Conservation (phyloP, 805 yeast genomes). For the Ogataea chonburiensis region DNA sequence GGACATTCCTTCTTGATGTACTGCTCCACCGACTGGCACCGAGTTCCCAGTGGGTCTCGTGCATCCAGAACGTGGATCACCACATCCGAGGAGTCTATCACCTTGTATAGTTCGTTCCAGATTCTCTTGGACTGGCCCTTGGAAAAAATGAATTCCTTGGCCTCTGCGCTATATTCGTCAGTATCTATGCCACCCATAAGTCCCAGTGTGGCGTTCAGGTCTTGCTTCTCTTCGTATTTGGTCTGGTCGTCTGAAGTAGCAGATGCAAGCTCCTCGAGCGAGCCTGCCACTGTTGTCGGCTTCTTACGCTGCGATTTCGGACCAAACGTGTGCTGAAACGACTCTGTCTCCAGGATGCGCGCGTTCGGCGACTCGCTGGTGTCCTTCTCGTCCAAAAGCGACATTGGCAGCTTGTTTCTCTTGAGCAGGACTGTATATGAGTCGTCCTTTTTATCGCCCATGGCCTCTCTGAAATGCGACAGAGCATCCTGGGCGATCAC, state of each 20-base stretch:
- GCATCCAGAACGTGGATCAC: slow-evolving; percentile 96
- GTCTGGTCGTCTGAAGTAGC: slow-evolving; percentile 55
- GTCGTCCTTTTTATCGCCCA: slow-evolving; percentile 81
- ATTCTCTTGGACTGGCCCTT: slow-evolving; percentile 98
- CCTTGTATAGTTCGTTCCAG: slow-evolving; percentile 97
- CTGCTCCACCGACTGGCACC: slow-evolving; percentile 91
- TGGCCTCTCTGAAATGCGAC: slow-evolving; percentile 89
- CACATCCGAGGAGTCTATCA: slow-evolving; percentile 95
- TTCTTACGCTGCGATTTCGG: slow-evolving; percentile 93
- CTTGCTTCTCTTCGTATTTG: slow-evolving; percentile 70
- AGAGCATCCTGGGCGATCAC: slow-evolving; percentile 97
- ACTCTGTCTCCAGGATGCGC: slow-evolving; percentile 84
- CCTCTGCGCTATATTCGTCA: slow-evolving; percentile 85
- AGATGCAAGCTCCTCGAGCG: slow-evolving; percentile 76
- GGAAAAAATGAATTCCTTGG: slow-evolving; percentile 92
- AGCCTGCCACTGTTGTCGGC: slow-evolving; percentile 72
- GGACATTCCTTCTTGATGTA: slow-evolving; percentile 92
- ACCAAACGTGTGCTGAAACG: slow-evolving; percentile 80
- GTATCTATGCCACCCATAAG: slow-evolving; percentile 70
- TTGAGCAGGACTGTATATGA: slow-evolving; percentile 81
- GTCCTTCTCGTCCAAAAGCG: slow-evolving; percentile 84
- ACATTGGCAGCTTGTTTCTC: slow-evolving; percentile 94
- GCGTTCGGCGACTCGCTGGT: slow-evolving; percentile 73
- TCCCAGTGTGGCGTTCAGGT: slow-evolving; percentile 72
- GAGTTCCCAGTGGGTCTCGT: slow-evolving; percentile 94